Evolutionary conservation across 2,329 filamentous ascomycete genomes (phyloP).

Genomic region (Monilinia polystroma): DNA sequence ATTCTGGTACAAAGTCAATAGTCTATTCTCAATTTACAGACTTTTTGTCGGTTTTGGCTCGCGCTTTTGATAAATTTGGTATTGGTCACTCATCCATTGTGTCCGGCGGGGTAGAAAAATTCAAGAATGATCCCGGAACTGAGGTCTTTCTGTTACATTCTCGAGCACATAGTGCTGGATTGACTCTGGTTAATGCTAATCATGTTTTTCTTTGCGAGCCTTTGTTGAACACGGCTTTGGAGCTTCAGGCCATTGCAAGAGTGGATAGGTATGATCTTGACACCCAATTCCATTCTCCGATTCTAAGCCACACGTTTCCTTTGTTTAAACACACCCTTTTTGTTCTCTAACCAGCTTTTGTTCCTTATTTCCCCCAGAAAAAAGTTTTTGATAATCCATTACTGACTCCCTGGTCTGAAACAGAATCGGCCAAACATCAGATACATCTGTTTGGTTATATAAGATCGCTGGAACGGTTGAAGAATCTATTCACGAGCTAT

Average conservation of each 20-base stretch:
- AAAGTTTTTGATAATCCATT: background rate
- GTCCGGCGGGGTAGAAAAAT: slow-evolving; percentile 67
- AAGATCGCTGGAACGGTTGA: slow-evolving; percentile 89
- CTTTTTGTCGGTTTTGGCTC: slow-evolving; percentile 72
- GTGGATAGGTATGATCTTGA: slow-evolving; percentile 66
- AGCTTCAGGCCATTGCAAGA: slow-evolving; percentile 90
- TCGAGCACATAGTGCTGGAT: slow-evolving; percentile 79
- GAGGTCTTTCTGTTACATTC: slow-evolving; percentile 91
- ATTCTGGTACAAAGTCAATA: slow-evolving; percentile 85
- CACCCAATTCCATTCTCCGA: too few species aligned
- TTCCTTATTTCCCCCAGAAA: background rate
- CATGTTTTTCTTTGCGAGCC: slow-evolving; percentile 96
- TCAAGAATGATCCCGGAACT: slow-evolving; percentile 69
- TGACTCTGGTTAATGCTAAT: slow-evolving; percentile 89
- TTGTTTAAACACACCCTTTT: too few species aligned
- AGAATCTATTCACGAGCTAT: slow-evolving; percentile 85
- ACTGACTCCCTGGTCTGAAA: background rate
- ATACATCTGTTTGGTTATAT: slow-evolving; percentile 95
- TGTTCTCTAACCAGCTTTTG: too few species aligned
- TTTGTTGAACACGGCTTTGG: slow-evolving; percentile 86
- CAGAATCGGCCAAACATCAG: slow-evolving; percentile 59
- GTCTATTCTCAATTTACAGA: slow-evolving; percentile 90
- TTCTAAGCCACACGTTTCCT: too few species aligned
- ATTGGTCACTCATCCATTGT: slow-evolving; percentile 74
- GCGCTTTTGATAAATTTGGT: slow-evolving; percentile 67